Percentiles rank a stretch among this genome's conserved stretches.
phyloP scores from a whole-genome alignment of 352 stramenopile genomes.

The Phytophthora ohioensis region DNA sequence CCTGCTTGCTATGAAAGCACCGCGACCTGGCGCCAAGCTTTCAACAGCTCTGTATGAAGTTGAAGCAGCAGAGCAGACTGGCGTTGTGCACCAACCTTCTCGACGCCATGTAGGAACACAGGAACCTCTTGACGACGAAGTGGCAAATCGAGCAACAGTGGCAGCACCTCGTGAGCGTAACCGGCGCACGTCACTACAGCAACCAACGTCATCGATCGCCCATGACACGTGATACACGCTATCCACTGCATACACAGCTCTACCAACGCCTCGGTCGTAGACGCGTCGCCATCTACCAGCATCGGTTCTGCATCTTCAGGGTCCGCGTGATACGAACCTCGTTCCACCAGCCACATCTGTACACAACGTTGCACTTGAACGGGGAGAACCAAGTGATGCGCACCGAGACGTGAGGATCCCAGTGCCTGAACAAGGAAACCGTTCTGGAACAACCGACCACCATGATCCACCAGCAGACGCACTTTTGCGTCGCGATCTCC shows the following conservation, averaged over 20 bases:
- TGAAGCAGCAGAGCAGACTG: not conserved
- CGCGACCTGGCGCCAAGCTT: not conserved
- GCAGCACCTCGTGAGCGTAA: conserved; percentile 30
- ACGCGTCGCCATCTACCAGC: not conserved
- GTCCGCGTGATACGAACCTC: not conserved
- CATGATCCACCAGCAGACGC: conserved; percentile 22
- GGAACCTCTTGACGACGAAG: not conserved
- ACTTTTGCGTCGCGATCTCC: conserved; percentile 6
- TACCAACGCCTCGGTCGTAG: conserved; percentile 3
- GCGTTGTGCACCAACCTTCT: conserved; percentile 16
- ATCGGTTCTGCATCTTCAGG: conserved; percentile 8
- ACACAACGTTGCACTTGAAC: conserved; percentile 13
- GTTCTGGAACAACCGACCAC: conserved; percentile 20
- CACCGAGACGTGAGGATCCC: not conserved
- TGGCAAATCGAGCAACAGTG: conserved; percentile 27
- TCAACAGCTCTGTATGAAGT: not conserved
- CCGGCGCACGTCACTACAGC: conserved; percentile 27
- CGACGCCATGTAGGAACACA: conserved; percentile 7
- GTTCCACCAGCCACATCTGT: not conserved
- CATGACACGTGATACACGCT: not conserved
- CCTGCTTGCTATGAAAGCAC: too few relatives aligned
- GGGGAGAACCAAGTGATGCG: not conserved
- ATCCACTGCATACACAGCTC: conserved; percentile 32
- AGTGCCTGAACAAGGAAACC: not conserved
- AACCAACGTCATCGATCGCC: conserved; percentile 2